A percentile compares a stretch with the other conserved stretches of the same genome.
Evolutionary conservation across 306 rosid species (phyloP).

Genomic region (Castanea crenata): DNA sequence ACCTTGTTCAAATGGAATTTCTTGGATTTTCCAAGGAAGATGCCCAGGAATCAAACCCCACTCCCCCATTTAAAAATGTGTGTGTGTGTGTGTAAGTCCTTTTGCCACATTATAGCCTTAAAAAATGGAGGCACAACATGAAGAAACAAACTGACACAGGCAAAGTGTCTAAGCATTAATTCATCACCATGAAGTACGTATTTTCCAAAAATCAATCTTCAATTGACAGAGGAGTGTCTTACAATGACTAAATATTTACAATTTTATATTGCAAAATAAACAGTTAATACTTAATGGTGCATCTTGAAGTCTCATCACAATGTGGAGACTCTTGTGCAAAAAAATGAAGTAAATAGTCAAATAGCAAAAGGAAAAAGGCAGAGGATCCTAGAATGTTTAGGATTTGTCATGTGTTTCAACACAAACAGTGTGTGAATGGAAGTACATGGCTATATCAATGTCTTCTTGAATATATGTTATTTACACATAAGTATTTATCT

Average conservation of each 20-base stretch:
- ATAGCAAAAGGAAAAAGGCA: neutral
- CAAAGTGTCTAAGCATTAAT: neutral
- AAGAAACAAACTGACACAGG: neutral
- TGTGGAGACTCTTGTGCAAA: neutral
- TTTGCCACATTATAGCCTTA: neutral
- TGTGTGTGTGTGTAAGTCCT: neutral
- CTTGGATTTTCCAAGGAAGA: no score
- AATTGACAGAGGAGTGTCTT: neutral
- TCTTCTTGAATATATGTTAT: neutral
- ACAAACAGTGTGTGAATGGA: neutral
- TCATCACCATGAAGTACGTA: neutral
- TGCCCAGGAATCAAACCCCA: no score
- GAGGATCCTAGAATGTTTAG: neutral
- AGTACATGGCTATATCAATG: neutral
- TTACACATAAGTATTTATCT: neutral
- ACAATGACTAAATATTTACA: neutral
- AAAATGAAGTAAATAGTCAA: neutral
- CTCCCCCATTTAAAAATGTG: no score
- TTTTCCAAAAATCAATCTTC: neutral
- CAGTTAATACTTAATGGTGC: neutral
- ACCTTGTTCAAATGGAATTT: no score
- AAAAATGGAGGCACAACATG: neutral
- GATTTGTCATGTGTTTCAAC: neutral
- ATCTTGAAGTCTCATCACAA: neutral
- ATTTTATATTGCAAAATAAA: neutral